These are phyloP conservation scores for Haplosporangium gracile DNA, from an alignment of 192 early-diverging fungal species.

Conservation along the genomic window DNA sequence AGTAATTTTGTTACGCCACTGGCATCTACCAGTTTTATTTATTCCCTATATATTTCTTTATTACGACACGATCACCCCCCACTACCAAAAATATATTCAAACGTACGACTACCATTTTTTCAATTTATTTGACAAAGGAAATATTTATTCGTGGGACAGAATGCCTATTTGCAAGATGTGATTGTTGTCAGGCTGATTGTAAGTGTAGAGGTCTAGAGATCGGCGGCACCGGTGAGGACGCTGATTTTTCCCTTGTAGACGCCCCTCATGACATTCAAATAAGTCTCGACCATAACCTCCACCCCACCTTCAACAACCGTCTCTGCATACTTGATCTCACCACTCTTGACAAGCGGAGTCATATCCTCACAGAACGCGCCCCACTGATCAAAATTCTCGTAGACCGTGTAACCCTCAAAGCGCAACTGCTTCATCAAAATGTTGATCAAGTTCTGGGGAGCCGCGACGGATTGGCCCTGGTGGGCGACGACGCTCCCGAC, in stretches of 20 bases:
- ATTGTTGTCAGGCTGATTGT: too few relatives aligned
- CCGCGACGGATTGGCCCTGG: neutral
- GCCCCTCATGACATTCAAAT: constrained; percentile 10
- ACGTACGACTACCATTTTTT: too few relatives aligned
- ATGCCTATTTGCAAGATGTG: too few relatives aligned
- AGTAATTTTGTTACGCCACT: too few relatives aligned
- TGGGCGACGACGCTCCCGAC: constrained; percentile 9
- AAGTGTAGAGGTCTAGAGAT: neutral
- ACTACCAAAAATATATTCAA: too few relatives aligned
- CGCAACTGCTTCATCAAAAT: constrained; percentile 20
- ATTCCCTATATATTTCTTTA: too few relatives aligned
- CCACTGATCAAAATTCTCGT: constrained; percentile 1
- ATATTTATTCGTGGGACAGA: too few relatives aligned
- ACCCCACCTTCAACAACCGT: constrained; percentile 10
- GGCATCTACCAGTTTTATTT: too few relatives aligned
- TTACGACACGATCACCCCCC: too few relatives aligned
- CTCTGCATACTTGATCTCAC: constrained; percentile 25
- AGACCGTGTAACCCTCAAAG: constrained; percentile 19
- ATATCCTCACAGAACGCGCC: constrained; percentile 4
- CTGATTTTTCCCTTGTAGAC: constrained; percentile 12
- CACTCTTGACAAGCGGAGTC: neutral
- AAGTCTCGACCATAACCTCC: neutral
- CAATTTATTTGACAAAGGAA: too few relatives aligned
- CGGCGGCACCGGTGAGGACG: constrained; percentile 1
- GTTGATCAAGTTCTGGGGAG: constrained; percentile 13